These are phyloP conservation scores for Penicillium bialowiezense DNA, from an alignment of 495 filamentous ascomycete genomes.

Conservation along the genomic window DNA sequence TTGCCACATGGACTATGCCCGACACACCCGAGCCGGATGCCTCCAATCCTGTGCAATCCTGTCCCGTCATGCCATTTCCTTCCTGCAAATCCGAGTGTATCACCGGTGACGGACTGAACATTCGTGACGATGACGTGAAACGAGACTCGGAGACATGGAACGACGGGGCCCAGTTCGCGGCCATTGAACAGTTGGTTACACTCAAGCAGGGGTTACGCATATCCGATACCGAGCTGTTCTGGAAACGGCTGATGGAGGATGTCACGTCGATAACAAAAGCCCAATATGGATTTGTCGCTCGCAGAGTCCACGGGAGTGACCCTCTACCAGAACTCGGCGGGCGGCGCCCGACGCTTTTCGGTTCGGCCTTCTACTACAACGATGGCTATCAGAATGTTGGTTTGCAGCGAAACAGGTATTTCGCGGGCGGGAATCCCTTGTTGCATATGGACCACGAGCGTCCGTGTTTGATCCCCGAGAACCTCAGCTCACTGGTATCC, in stretches of 20 bases:
- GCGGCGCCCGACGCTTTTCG: conserved; percentile 59
- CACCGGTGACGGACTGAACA: conserved; percentile 31
- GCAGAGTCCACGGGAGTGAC: conserved; percentile 61
- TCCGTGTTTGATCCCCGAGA: conserved; percentile 68
- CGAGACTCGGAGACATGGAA: conserved; percentile 50
- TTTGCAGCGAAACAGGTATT: conserved; percentile 60
- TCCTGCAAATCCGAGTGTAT: conserved; percentile 47
- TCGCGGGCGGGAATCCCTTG: conserved; percentile 62
- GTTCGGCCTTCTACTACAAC: conserved; percentile 66
- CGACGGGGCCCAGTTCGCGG: conserved; percentile 54
- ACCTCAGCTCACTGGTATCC: conserved; percentile 55
- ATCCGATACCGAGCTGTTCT: conserved; percentile 61
- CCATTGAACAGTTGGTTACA: conserved; percentile 58
- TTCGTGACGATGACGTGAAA: conserved; percentile 46
- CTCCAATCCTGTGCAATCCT: conserved; percentile 27
- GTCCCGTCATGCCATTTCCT: conserved; percentile 31
- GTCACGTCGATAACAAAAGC: conserved; percentile 61
- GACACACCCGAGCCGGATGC: conserved; percentile 38
- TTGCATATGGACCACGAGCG: conserved; percentile 72
- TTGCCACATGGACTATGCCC: conserved; percentile 35
- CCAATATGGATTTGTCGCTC: conserved; percentile 71
- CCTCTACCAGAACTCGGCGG: conserved; percentile 35
- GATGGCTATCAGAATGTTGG: conserved; percentile 55
- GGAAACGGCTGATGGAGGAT: conserved; percentile 64
- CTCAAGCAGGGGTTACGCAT: conserved; percentile 59